Base-by-base conservation (phyloP, 2,329 filamentous ascomycete genomes). In the Graphium sp. region DNA sequence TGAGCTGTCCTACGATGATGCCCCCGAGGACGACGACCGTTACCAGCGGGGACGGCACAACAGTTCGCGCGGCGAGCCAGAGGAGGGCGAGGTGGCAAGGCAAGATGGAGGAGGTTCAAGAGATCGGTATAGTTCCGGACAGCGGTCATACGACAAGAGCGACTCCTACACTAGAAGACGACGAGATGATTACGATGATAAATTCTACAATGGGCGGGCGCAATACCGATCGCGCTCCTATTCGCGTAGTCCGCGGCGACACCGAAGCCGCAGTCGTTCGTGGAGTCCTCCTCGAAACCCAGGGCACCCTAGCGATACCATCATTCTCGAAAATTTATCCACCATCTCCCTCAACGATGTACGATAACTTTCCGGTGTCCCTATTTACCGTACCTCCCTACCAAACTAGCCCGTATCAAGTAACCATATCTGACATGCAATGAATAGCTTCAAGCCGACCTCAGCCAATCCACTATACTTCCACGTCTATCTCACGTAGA, bases 291-390 rank as follows among this genome's bases (percentile, higher is more conserved):
- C 37, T 19, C 46, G 45, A 27, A 50, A 54, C 26, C 50, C 53
- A 17, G 54, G 55, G 27, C 42, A 39, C 32, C 60, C 60, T 18
- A 62, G 52, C 36, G 54, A 62, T 35, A 66, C 60, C 19, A 51
- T 70, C 29, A 65, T 70, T 30, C 48, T 71, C 24, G 65, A 71
- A 40, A 62, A 63, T 30, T 39, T 70, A 31, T 60, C 62, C 18
- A 43, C 49, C 31, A 49, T 65, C 34, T 57, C 58, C 33, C 50
- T 60, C 44, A 52, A 54, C 43, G 60, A 66, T 49, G 63, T 68
- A 56, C 48, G 60, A 46, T 39, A 36, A 40, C 41, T 16, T 2
- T 18, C 12, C 10, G 10, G 12, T 22, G 3, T 22, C 4, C 20
- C 30, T 37, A 31, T 31, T 32, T n/a, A n/a, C n/a, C n/a, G n/a